A percentile compares a stretch with the other conserved stretches of the same genome.
phyloP scores from a whole-genome alignment of 2,329 filamentous ascomycete genomes.

The Diaporthe sp. region DNA sequence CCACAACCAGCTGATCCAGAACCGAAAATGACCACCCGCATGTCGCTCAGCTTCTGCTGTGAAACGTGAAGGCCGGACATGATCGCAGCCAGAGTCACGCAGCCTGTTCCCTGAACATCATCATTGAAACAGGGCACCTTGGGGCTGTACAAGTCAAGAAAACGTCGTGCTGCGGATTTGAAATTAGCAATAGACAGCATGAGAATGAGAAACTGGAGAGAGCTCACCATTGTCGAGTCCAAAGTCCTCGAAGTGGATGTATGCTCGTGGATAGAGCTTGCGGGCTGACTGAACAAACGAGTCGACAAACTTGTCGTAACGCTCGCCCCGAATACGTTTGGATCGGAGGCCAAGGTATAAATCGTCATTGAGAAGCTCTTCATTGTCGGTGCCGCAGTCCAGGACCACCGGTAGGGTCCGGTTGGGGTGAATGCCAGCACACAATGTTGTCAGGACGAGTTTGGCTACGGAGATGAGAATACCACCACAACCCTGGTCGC shows the following conservation, averaged over 20 bases:
- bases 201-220: background rate
- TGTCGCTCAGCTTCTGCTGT: conserved; percentile 74
- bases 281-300: conserved; percentile 77
- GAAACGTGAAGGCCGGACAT: conserved; percentile 80
- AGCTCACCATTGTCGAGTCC: conserved; percentile 75
- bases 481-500: conserved; percentile 88
- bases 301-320: conserved; percentile 84
- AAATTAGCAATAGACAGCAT: background rate
- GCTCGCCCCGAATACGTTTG: conserved; percentile 74
- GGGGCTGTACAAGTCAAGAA: conserved; percentile 81
- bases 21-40: conserved; percentile 82
- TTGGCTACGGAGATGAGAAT: conserved; percentile 90
- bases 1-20: conserved; percentile 86
- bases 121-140: conserved; percentile 90
- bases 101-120: conserved; percentile 90
- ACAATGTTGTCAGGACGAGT: conserved; percentile 83
- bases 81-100: conserved; percentile 86
- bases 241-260: conserved; percentile 93
- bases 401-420: conserved; percentile 84
- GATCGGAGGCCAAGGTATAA: conserved; percentile 83
- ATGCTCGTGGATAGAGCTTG: conserved; percentile 81
- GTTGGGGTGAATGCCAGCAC: conserved; percentile 87
- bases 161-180: conserved; percentile 67
- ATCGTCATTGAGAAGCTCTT: conserved; percentile 79
- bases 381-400: conserved; percentile 88